Base-by-base conservation (phyloP, 129 eudicot species). In the Silybum marianum region DNA sequence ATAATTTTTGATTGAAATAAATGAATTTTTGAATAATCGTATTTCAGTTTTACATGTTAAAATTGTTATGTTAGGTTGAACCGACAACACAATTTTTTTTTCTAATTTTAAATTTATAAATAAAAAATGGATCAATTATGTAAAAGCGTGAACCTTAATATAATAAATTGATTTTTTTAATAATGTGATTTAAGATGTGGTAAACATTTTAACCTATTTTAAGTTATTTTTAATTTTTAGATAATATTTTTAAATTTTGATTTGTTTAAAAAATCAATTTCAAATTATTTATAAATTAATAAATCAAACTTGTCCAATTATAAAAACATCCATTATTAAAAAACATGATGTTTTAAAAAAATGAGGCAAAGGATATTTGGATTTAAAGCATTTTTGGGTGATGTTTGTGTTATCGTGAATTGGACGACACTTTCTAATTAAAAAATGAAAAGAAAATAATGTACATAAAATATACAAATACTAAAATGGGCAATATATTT, bases 321-420 rank as follows among this genome's bases (percentile, higher is more conserved):
- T 18, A 12, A 18, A 18, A 51, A 51, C 62, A 51, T 18, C 62
- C 62, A 51, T 51, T 51, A 51, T 51, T 51, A 7, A 44, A 44
- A 44, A 44, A 44, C 51, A 54, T 54, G 65, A 18, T n/a, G 65
- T 54, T 54, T 54, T 54, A 3, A 14, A 54, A 54, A 54, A 54
- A 54, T 54, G 21, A 18, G 65, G 65, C 65, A 54, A 54, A 54
- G 65, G 22, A 18, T 54, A 54, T 54, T 54, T 54, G 65, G 65
- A 54, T 54, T 54, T 54, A 54, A 54, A 54, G 65, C 65, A 54
- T 19, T 63, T 63, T 36, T 70, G 23, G 16, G 54, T 28, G 70
- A 34, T 76, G 80, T 60, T 60, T 62, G 80, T 76, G 80, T 70
- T 21, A 76, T 76, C 80, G 80, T 76, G 80, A 76, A 76, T 76